A percentile compares a stretch with the other conserved stretches of the same genome.
Evolutionary conservation across 208 protist species (phyloP).

Genomic region (Crithidia thermophila): DNA sequence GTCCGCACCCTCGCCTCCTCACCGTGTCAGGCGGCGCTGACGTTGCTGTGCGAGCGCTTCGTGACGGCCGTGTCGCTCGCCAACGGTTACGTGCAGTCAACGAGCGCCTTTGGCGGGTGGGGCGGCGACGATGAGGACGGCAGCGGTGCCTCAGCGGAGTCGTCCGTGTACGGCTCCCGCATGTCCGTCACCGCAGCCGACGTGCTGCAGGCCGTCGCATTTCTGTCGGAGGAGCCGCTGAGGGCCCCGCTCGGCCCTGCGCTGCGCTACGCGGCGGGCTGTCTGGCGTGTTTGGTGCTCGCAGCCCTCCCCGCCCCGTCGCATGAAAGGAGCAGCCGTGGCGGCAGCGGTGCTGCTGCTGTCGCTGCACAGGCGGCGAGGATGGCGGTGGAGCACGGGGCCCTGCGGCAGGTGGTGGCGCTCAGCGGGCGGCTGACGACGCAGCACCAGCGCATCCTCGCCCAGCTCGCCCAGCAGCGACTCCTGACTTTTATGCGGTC

Average conservation of each 20-base stretch:
- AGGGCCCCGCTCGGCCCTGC: conserved; percentile 47
- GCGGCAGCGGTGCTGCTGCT: too few relatives aligned
- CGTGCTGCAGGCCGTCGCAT: conserved; percentile 39
- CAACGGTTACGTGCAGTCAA: conserved; percentile 56
- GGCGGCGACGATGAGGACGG: conserved; percentile 15
- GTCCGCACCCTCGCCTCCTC: conserved; percentile 32
- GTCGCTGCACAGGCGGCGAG: too few relatives aligned
- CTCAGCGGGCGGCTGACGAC: conserved; percentile 16
- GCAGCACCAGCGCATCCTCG: conserved; percentile 34
- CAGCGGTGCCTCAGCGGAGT: conserved; percentile 7
- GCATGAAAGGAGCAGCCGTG: neutral
- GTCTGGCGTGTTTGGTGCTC: conserved; percentile 52
- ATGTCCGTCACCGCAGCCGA: conserved; percentile 33
- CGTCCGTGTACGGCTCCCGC: conserved; percentile 20
- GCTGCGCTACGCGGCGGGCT: conserved; percentile 66
- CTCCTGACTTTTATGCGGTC: conserved; percentile 2
- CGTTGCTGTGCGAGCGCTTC: conserved; percentile 52
- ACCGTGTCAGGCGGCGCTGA: conserved; percentile 54
- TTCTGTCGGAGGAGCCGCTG: conserved; percentile 15
- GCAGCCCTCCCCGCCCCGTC: conserved; percentile 23
- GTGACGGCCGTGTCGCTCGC: conserved; percentile 38
- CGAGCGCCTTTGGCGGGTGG: conserved; percentile 21
- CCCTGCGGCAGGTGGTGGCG: conserved; percentile 11
- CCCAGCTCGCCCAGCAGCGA: conserved; percentile 28
- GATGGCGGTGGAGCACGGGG: too few relatives aligned